phyloP scores from a whole-genome alignment of 2,329 filamentous ascomycete species.

The Fusarium torulosum region DNA sequence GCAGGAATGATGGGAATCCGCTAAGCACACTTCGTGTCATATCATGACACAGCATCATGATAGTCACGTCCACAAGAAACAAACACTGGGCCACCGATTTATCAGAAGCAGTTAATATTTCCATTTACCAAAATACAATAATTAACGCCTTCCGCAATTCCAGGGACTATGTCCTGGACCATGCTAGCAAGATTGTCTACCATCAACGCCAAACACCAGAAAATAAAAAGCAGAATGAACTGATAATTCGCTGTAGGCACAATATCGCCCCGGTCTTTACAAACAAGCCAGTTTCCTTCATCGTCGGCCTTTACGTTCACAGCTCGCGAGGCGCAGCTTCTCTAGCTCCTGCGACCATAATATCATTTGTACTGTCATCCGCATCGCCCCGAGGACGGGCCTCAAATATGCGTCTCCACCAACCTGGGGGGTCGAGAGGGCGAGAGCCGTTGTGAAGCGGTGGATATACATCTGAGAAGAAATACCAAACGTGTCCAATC shows the following conservation, averaged over 20 bases:
- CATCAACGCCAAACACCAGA: conserved; percentile 28
- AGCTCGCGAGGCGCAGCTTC: conserved; percentile 47
- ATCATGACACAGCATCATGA: conserved; percentile 29
- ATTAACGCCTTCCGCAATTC: conserved; percentile 11
- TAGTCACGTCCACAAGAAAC: background rate
- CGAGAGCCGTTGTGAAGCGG: conserved; percentile 86
- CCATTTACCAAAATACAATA: conserved; percentile 29
- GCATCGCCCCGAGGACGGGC: conserved; percentile 63
- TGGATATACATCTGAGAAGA: conserved; percentile 96
- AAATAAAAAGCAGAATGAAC: conserved; percentile 5
- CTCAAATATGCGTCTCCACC: conserved; percentile 90
- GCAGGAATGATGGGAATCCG: background rate
- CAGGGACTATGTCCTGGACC: conserved; percentile 11
- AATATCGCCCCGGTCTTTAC: background rate
- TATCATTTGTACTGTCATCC: conserved; percentile 69
- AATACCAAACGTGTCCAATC: conserved; percentile 97
- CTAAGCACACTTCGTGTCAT: background rate
- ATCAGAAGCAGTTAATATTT: conserved; percentile 1
- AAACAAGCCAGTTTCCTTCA: background rate
- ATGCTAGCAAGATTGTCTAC: conserved; percentile 33
- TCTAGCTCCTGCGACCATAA: conserved; percentile 67
- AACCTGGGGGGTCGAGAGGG: conserved; percentile 88
- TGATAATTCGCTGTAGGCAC: background rate
- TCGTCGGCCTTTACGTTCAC: conserved; percentile 1
- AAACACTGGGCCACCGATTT: background rate